Evolutionary conservation across 306 rosid genomes (phyloP).

Genomic region (Betula pendula): DNA sequence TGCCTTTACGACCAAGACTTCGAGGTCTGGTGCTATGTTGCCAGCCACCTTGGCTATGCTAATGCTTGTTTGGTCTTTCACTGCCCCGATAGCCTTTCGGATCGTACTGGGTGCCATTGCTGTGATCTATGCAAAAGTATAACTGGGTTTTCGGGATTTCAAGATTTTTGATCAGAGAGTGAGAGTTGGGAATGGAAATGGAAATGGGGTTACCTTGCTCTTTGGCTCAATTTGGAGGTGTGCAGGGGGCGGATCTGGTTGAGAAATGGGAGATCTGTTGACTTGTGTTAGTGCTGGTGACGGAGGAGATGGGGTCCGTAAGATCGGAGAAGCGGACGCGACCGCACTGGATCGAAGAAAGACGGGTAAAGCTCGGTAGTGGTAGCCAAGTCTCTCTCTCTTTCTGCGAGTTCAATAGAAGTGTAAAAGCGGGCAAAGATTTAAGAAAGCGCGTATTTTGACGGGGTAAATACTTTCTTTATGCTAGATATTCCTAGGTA

Average conservation of each 20-base stretch:
- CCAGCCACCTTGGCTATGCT: conserved; percentile 89
- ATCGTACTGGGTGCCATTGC: conserved; percentile 75
- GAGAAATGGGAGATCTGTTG: conserved; percentile 27
- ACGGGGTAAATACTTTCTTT: no score
- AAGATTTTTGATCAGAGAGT: conserved; percentile 14
- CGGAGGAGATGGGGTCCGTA: background rate
- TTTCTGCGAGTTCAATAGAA: background rate
- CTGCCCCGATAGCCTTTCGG: conserved; percentile 85
- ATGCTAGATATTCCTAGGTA: no score
- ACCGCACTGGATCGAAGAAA: conserved; percentile 2
- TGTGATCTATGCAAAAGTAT: background rate
- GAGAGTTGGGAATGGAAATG: no score
- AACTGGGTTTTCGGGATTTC: background rate
- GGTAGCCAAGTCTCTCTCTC: background rate
- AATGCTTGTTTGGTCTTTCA: conserved; percentile 90
- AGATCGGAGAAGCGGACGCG: conserved; percentile 15
- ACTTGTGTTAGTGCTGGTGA: background rate
- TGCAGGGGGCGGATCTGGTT: background rate
- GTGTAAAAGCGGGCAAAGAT: background rate
- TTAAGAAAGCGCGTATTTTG: no score
- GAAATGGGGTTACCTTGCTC: conserved; percentile 20
- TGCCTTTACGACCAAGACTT: conserved; percentile 81
- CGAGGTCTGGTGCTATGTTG: conserved; percentile 73
- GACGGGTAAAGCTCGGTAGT: background rate
- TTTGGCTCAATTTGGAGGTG: background rate